Evolutionary conservation across 148 eudicot genomes (phyloP).

Genomic region (Camellia sinensis): DNA sequence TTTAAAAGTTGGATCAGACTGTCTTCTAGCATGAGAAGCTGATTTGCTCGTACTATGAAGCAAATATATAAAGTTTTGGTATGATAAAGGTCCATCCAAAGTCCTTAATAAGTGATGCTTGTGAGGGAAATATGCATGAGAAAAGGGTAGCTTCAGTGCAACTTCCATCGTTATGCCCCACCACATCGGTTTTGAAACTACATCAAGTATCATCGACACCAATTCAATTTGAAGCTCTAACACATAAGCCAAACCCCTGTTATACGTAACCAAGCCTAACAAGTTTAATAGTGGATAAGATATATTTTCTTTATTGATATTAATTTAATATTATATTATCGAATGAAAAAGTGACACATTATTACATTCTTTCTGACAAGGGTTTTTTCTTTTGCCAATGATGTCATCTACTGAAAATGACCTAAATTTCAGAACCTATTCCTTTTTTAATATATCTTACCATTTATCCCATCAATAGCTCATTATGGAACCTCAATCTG

Average conservation of each 20-base stretch:
- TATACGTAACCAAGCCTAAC: slow-evolving; percentile 27
- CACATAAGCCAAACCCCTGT: slow-evolving; percentile 57
- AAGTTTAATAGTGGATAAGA: slow-evolving; percentile 18
- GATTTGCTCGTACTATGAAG: no score
- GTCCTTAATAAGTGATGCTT: slow-evolving; percentile 32
- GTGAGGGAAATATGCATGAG: slow-evolving; percentile 46
- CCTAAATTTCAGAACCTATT: no score
- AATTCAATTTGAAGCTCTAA: slow-evolving; percentile 42
- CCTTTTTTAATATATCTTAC: no score
- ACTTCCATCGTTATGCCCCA: slow-evolving; percentile 57
- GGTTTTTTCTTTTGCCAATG: no score
- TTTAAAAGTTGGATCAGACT: slow-evolving; percentile 16
- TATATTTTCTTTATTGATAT: not conserved
- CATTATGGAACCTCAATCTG: no score
- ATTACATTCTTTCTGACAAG: not conserved
- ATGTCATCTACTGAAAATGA: no score
- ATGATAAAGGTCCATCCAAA: slow-evolving; percentile 43
- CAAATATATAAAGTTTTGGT: slow-evolving; percentile 16
- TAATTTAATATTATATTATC: not conserved
- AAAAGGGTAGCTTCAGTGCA: slow-evolving; percentile 49
- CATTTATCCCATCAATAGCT: no score
- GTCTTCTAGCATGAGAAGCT: slow-evolving; percentile 17
- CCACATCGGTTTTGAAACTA: slow-evolving; percentile 50
- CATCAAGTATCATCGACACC: slow-evolving; percentile 36
- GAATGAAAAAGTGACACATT: not conserved